Evolutionary conservation across 352 stramenopile species (phyloP), one percentile per base, ranked within the genome.

Genomic region (Pythium sukuiense): DNA sequence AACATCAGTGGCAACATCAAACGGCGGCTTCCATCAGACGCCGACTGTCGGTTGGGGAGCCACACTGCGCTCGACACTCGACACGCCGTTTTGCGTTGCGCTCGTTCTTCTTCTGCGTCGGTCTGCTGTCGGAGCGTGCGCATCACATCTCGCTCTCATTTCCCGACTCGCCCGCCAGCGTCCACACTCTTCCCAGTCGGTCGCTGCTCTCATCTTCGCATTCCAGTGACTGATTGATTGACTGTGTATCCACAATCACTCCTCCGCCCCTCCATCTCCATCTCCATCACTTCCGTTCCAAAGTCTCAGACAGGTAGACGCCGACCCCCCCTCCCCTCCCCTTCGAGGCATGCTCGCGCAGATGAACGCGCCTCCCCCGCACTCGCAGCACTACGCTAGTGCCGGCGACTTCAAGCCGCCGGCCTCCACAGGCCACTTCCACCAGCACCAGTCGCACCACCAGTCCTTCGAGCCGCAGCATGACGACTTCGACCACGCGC

Each of bases 321-420:
- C 26, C 26, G 1, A 39, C n/a, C 24, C 12, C 16, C 26, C 26
- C 26, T n/a, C 20, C 4, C 16, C 52, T 30, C 52, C 52, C n/a
- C 14, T 6, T 18, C 30, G 18, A 20, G 57, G 33, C 46, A 64
- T 64, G 58, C 58, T 64, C 58, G 57, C 32, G 57, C 59, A 46
- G 30, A 65, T 65, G 59, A 65, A 65, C 59, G 20, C 33, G 18
- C 59, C 59, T 32, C 59, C 59, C 26, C 27, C n/a, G 7, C 48
- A 33, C n/a, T 16, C 8, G 20, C 48, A 54, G 20, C 48, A 54
- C 48, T 54, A 33, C 27, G 48, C 12, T 7, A 20, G 27, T 11
- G 48, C 37, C 37, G 35, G 55, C 46, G 58, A 64, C 43, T 64
- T 58, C 58, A 64, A 64, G 48, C 45, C 58, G 5, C 37, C 24